Percentiles rank a stretch among this genome's conserved stretches.
Conservation (phyloP, 2,329 filamentous ascomycete species). For the Emericellopsis cladophorae region DNA sequence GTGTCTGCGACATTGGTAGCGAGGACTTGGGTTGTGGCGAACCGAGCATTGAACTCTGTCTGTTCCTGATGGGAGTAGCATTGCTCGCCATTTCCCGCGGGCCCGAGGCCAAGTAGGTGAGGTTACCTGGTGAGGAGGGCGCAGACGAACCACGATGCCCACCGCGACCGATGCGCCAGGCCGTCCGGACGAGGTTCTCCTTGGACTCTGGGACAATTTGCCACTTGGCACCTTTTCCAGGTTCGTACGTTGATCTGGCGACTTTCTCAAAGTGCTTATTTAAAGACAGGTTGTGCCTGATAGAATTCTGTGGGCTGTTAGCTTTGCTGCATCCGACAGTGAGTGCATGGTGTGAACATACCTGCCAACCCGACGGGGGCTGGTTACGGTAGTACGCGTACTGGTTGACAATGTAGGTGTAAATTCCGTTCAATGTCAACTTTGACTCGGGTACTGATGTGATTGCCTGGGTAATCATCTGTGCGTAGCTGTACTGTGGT, state of each 20-base stretch:
- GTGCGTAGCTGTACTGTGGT: slow-evolving; percentile 90
- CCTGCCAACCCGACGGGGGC: slow-evolving; percentile 73
- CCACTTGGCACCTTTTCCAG: slow-evolving; percentile 99
- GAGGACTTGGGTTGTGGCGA: slow-evolving; percentile 43
- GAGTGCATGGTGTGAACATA: slow-evolving; percentile 22
- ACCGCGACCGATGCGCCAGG: slow-evolving; percentile 46
- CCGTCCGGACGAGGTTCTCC: slow-evolving; percentile 77
- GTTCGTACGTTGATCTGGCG: slow-evolving; percentile 82
- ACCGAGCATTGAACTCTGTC: slow-evolving; percentile 37
- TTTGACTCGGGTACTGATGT: slow-evolving; percentile 77
- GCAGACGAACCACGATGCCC: slow-evolving; percentile 56
- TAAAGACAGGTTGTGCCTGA: slow-evolving; percentile 87
- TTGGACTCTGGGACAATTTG: slow-evolving; percentile 74
- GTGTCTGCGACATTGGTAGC: slow-evolving; percentile 40
- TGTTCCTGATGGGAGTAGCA: slow-evolving; percentile 39
- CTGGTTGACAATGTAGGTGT: slow-evolving; percentile 79
- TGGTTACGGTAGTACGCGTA: slow-evolving; percentile 92
- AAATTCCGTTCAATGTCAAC: slow-evolving; percentile 83
- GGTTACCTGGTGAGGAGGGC: slow-evolving; percentile 52
- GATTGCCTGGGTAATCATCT: slow-evolving; percentile 94
- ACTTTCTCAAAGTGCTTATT: slow-evolving; percentile 95
- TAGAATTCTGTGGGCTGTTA: slow-evolving; percentile 57
- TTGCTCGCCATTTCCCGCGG: slow-evolving; percentile 40
- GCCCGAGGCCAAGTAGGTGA: slow-evolving; percentile 48
- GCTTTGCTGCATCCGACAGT: too few relatives aligned